These are phyloP conservation scores for Mariannaea sp. DNA, from an alignment of 2,329 filamentous ascomycete genomes.

Conservation along the genomic window DNA sequence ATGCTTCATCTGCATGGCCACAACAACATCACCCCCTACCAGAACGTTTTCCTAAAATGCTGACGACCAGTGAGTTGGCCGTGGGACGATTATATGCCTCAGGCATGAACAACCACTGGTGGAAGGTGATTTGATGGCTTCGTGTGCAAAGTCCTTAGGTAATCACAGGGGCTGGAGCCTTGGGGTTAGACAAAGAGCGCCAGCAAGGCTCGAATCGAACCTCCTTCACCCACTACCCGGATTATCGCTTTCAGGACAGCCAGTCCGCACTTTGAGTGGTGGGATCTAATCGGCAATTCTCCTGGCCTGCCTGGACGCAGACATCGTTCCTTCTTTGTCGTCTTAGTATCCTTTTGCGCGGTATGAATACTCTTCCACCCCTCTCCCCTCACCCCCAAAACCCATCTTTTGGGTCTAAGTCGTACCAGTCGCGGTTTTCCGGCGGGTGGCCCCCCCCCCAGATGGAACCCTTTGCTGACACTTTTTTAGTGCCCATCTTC, in stretches of 20 bases:
- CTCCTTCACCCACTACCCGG: conserved; percentile 28
- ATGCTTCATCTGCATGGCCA: background rate
- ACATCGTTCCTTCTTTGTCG: conserved; percentile 41
- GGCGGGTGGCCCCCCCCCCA: conserved; percentile 12
- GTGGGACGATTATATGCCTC: conserved; percentile 21
- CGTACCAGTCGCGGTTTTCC: conserved; percentile 20
- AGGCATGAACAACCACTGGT: conserved; percentile 26
- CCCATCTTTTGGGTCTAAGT: conserved; percentile 23
- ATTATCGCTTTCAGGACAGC: conserved; percentile 35
- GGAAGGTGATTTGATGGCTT: conserved; percentile 8
- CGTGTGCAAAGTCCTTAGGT: conserved; percentile 29
- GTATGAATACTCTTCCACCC: conserved; percentile 29
- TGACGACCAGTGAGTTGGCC: background rate
- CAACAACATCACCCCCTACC: background rate
- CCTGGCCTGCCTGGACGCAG: conserved; percentile 48
- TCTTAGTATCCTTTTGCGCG: conserved; percentile 36
- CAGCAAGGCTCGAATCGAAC: conserved; percentile 31
- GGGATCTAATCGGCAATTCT: conserved; percentile 36
- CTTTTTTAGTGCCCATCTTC: conserved; percentile 28
- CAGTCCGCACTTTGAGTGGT: conserved; percentile 39
- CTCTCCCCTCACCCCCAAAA: background rate
- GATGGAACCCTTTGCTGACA: conserved; percentile 28
- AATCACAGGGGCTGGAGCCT: conserved; percentile 37
- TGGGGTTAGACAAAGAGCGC: conserved; percentile 22
- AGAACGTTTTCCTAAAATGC: background rate